phyloP scores from a whole-genome alignment of 345 rosid genomes.

The Acer saccharum region DNA sequence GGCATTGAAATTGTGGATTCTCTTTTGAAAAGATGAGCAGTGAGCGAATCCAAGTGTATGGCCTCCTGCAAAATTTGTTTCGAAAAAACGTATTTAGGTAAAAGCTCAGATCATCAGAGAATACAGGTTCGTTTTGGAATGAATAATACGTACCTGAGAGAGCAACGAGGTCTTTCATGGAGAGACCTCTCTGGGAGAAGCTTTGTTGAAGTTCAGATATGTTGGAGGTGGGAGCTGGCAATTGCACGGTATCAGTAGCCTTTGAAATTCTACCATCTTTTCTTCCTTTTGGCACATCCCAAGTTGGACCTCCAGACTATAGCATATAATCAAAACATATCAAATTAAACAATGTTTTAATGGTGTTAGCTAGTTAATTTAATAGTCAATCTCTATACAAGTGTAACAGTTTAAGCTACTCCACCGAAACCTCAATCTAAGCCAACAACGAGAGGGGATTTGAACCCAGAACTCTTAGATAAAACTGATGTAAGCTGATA shows the following conservation, averaged over 20 bases:
- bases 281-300: slow-evolving; percentile 92
- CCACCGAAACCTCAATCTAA: too few relatives aligned
- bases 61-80: slow-evolving; percentile 47
- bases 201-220: slow-evolving; percentile 69
- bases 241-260: slow-evolving; percentile 72
- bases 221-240: slow-evolving; percentile 77
- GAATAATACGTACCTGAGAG: slow-evolving; percentile 54
- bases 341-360: background rate
- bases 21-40: slow-evolving; percentile 81
- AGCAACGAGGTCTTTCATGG: slow-evolving; percentile 63
- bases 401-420: background rate
- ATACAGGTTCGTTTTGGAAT: too few relatives aligned
- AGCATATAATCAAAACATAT: background rate
- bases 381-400: background rate
- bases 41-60: slow-evolving; percentile 91
- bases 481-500: too few relatives aligned
- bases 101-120: too few relatives aligned
- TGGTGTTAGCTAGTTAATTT: too few relatives aligned
- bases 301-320: slow-evolving; percentile 86
- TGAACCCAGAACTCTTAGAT: too few relatives aligned
- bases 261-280: slow-evolving; percentile 81
- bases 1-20: slow-evolving; percentile 76
- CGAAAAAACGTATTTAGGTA: too few relatives aligned
- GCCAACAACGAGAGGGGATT: too few relatives aligned
- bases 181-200: slow-evolving; percentile 83